Conservation (phyloP, 352 stramenopile species). For the Pythium coloratum region DNA sequence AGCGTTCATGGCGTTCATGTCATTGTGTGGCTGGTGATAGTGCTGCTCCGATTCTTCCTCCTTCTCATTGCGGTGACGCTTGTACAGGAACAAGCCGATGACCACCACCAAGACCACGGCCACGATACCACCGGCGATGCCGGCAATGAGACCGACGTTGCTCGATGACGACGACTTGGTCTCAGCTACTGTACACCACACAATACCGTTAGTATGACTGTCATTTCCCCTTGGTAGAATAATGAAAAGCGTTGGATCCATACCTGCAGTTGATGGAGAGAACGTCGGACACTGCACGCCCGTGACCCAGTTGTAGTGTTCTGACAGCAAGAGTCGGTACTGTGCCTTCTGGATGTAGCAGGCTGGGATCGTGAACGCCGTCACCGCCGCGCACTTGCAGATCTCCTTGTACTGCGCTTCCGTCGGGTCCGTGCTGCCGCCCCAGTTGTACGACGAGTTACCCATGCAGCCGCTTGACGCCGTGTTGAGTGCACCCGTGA, state of each 20-base stretch:
- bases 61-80: neutral
- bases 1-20: no score
- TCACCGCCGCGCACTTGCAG: neutral
- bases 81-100: neutral
- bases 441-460: neutral
- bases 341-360: neutral
- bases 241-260: no score
- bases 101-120: neutral
- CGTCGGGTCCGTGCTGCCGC: neutral
- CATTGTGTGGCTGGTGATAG: no score
- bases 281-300: neutral
- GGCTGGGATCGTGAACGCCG: neutral
- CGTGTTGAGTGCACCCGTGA: neutral
- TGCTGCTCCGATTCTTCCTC: neutral
- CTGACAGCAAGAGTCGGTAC: neutral
- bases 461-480: neutral
- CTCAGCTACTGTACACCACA: no score
- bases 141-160: neutral
- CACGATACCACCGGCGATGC: neutral
- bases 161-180: no score
- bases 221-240: no score
- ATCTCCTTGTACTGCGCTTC: neutral
- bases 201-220: no score
- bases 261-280: neutral
- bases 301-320: neutral